Evolutionary conservation across 83 land plant species (phyloP).

Genomic region (Diphasiastrum complanatum): DNA sequence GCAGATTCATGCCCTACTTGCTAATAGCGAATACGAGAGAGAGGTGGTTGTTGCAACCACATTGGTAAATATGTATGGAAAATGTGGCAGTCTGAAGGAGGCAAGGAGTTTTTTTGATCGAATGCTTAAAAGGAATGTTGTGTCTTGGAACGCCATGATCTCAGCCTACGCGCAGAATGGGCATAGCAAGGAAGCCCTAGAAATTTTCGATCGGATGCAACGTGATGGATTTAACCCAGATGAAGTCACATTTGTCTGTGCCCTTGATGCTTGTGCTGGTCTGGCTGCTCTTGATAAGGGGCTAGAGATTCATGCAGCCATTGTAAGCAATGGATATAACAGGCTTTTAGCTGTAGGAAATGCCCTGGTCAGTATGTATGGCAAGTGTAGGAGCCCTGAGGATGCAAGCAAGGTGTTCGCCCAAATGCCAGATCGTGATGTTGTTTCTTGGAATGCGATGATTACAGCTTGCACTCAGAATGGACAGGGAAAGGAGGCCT

Average conservation of each 20-base stretch:
- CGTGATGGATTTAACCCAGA: not conserved
- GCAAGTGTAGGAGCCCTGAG: no score
- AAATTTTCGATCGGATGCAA: not conserved
- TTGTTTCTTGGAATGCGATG: no score
- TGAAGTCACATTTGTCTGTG: not conserved
- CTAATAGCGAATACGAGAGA: not conserved
- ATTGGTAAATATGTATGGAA: not conserved
- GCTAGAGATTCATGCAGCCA: not conserved
- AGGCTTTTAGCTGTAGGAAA: no score
- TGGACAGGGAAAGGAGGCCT: no score
- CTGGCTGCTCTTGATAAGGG: not conserved
- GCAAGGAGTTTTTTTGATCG: not conserved
- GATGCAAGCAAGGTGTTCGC: no score
- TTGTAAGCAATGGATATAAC: not conserved
- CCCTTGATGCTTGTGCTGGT: not conserved
- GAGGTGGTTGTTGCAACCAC: not conserved
- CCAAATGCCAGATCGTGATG: no score
- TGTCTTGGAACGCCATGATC: conserved; percentile 1
- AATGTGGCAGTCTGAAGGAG: not conserved
- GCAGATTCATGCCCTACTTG: not conserved
- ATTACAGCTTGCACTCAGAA: no score
- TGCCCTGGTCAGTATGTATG: no score
- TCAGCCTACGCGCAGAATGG: not conserved
- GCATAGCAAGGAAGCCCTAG: not conserved
- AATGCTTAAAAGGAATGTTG: not conserved